These are phyloP conservation scores for Cercophora newfieldiana DNA, from an alignment of 495 filamentous ascomycete species.

Conservation along the genomic window DNA sequence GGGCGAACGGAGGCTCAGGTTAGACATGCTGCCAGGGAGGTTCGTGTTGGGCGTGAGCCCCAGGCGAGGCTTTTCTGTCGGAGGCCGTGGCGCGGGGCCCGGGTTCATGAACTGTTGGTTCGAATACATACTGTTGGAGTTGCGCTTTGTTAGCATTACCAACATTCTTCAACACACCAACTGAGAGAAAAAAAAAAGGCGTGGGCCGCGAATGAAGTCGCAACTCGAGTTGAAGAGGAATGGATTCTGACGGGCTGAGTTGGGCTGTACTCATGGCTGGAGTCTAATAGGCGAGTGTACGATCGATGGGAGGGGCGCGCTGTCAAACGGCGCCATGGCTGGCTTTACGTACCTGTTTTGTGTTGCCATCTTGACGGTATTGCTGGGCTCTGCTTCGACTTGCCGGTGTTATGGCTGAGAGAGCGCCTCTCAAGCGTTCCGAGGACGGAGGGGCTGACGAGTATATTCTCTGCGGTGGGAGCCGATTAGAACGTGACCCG, in stretches of 20 bases:
- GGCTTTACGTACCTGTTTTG: slow-evolving; percentile 30
- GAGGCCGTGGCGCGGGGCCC: slow-evolving; percentile 88
- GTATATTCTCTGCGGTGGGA: background rate
- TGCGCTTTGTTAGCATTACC: slow-evolving; percentile 25
- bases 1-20: slow-evolving; percentile 67
- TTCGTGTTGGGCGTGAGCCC: slow-evolving; percentile 70
- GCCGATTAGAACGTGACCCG: background rate
- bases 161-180: too few species aligned
- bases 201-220: background rate
- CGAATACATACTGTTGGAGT: slow-evolving; percentile 57
- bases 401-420: background rate
- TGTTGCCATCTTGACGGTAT: slow-evolving; percentile 27
- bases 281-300: background rate
- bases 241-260: background rate
- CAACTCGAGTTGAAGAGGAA: background rate
- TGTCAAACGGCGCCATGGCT: background rate
- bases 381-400: background rate
- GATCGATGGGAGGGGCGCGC: background rate
- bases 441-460: background rate
- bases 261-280: background rate
- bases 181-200: too few species aligned
- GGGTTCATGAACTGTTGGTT: slow-evolving; percentile 91
- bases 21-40: slow-evolving; percentile 76
- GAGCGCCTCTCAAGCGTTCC: background rate
- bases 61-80: slow-evolving; percentile 78